A percentile compares a stretch with the other conserved stretches of the same genome.
Evolutionary conservation across 495 filamentous ascomycete genomes (phyloP).

Genomic region (Penicillium coffeae): DNA sequence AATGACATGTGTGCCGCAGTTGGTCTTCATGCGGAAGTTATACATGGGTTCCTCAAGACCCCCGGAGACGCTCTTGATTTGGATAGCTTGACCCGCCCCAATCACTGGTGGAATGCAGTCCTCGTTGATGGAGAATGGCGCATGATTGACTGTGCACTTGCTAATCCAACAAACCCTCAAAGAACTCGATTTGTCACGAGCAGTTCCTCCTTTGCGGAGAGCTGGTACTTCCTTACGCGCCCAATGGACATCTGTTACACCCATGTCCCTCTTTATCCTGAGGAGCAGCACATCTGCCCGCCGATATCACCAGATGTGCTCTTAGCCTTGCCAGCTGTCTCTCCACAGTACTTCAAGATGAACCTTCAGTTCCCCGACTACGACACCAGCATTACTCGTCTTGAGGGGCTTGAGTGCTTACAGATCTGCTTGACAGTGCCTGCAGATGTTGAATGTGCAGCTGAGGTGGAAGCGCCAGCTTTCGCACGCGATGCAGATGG

Average conservation of each 20-base stretch:
- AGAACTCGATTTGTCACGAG: slow-evolving; percentile 71
- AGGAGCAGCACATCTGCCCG: slow-evolving; percentile 91
- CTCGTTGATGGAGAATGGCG: slow-evolving; percentile 93
- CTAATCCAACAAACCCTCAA: slow-evolving; percentile 82
- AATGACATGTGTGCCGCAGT: slow-evolving; percentile 91
- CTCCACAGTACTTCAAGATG: slow-evolving; percentile 85
- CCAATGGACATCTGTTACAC: slow-evolving; percentile 91
- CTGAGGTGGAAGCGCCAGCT: slow-evolving; percentile 82
- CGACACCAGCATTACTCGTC: slow-evolving; percentile 78
- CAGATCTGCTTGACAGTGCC: slow-evolving; percentile 86
- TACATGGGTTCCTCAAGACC: slow-evolving; percentile 83
- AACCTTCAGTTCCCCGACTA: slow-evolving; percentile 75
- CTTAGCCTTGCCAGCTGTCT: slow-evolving; percentile 77
- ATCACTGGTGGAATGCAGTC: slow-evolving; percentile 99
- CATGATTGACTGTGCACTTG: slow-evolving; percentile 91
- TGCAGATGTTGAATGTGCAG: slow-evolving; percentile 83
- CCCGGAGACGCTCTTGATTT: slow-evolving; percentile 82
- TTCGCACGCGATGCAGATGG: slow-evolving; percentile 82
- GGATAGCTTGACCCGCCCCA: slow-evolving; percentile 67
- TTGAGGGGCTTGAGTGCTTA: slow-evolving; percentile 88
- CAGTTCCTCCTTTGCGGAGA: slow-evolving; percentile 66
- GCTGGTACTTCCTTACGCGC: slow-evolving; percentile 85
- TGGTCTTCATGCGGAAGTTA: slow-evolving; percentile 78
- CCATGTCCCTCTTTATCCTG: slow-evolving; percentile 78
- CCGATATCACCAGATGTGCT: slow-evolving; percentile 79